Conservation (phyloP, 1,139 yeast genomes). For the Saccharomyces pastorianus region DNA sequence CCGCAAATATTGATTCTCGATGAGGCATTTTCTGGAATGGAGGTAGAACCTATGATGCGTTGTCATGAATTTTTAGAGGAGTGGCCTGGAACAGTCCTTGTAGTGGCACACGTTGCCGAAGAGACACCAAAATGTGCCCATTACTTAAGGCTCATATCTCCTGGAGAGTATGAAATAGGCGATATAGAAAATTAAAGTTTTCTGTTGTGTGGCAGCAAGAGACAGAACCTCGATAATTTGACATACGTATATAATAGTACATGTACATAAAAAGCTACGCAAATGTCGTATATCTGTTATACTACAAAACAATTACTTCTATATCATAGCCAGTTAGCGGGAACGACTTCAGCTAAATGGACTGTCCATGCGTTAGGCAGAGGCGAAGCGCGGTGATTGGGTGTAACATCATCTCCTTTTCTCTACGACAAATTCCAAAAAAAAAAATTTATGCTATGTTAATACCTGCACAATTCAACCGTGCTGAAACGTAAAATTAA, state of each 20-base stretch:
- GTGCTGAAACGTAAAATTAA: not conserved
- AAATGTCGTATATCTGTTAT: too few species aligned
- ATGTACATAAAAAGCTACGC: not conserved
- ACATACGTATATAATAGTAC: not conserved
- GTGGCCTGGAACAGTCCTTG: slow-evolving; percentile 61
- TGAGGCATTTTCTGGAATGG: slow-evolving; percentile 92
- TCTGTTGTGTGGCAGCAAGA: too few species aligned
- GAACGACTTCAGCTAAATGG: not conserved
- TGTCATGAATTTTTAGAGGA: slow-evolving; percentile 60
- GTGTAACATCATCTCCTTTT: not conserved
- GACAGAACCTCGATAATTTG: not conserved
- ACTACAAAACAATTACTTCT: not conserved
- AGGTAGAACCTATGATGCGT: slow-evolving; percentile 50
- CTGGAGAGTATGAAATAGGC: slow-evolving; percentile 31
- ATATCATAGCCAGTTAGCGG: not conserved
- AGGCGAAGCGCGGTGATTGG: not conserved
- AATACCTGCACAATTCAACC: not conserved
- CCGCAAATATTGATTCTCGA: slow-evolving; percentile 78
- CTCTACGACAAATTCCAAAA: not conserved
- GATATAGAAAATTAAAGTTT: not conserved
- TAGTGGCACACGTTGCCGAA: slow-evolving; percentile 65
- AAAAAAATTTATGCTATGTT: not conserved
- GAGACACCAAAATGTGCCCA: slow-evolving; percentile 55
- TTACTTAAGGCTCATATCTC: slow-evolving; percentile 36
- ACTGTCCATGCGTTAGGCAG: not conserved